Base-by-base conservation (phyloP, 140 eudicot genomes). In the Flaveria floridana region DNA sequence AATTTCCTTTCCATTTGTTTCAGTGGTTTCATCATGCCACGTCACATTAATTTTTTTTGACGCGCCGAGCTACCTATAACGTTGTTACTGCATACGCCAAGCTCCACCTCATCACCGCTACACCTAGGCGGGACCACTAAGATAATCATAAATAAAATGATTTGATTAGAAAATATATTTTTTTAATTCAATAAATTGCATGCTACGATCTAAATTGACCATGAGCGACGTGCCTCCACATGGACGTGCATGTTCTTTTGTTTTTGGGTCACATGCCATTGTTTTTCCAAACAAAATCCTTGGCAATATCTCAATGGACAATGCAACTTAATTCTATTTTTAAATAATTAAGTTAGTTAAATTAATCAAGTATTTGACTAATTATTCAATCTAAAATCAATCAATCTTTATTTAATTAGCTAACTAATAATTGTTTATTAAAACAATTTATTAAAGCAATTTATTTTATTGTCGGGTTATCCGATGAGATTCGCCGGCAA, bases 171-270 rank as follows among this genome's bases (percentile, higher is more conserved):
- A 2, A n/a, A 15, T 64, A 15, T 2, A 16, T 18, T 15, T 30
- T 34, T 15, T 34, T 30, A 64, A 64, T 34, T 18, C 15, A 28
- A 16, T 47, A 55, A 58, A 55, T 74, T 80, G 72, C 80, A 74
- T 65, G 83, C 72, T 74, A 18, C 56, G 76, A 74, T 79, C 76
- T 67, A 74, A 68, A 39, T 59, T 75, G 76, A 80, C 67, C 80
- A 74, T 68, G 68, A 74, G 72, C 70, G 71, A 23, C 69, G 80
- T 76, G 80, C 69, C 51, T 68, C 55, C 82, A 80, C 84, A 74
- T 80, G 84, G 84, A 74, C 80, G 61, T 80, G 76, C 84, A 80
- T 80, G 84, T 80, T 80, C 76, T 74, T 74, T 75, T 80, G 84
- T 74, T 74, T 74, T 68, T 23, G 65, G 68, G 59, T 80, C 84